Base-by-base conservation (phyloP, 2,329 filamentous ascomycete genomes). In the Penicillium sp. region DNA sequence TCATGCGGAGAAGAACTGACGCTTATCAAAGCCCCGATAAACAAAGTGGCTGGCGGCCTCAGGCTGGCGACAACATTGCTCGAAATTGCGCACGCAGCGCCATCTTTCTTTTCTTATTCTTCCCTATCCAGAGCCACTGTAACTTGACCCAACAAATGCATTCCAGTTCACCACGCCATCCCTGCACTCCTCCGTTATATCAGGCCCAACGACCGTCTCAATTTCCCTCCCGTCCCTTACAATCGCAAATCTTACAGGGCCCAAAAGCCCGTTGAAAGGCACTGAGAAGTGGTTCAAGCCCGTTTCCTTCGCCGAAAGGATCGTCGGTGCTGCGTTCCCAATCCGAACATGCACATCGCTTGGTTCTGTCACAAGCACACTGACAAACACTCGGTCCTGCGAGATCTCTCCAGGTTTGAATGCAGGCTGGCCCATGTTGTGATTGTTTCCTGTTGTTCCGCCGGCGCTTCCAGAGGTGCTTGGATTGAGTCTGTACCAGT, bases 401-500 rank as follows among this genome's bases (percentile, higher is more conserved):
- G 74, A 73, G 15, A 76, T 56, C 15, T 68, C 29, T 3, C 56
- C 65, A 9, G 75, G 74, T 5, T 64, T 56, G 58, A 75, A 49
- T 29, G 47, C 65, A 30, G 64, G 61, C 59, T 76, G 74, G 8
- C 75, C 73, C 52, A 67, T 63, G 17, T 57, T 58, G 2, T 70
- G 73, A 56, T 73, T 74, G 57, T 77, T 77, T 8, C 75, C 75
- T 21, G 73, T 77, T 17, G 75, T 77, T 19, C 73, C 75, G 21
- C 66, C 69, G 29, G 64, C 53, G 51, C 66, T 72, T 23, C 75
- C 73, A 8, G 73, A 66, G 41, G 57, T 47, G 45, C 68, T 68
- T 29, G 74, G 75, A 55, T 76, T 77, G n/a, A 66, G 58, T 31
- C 71, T 66, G 52, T 77, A 77, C 75, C 75, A 77, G 61, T 73